Percentiles rank a stretch among this genome's conserved stretches.
phyloP scores from a whole-genome alignment of 768 basidiomycete species.

The Agrocybe pediades region DNA sequence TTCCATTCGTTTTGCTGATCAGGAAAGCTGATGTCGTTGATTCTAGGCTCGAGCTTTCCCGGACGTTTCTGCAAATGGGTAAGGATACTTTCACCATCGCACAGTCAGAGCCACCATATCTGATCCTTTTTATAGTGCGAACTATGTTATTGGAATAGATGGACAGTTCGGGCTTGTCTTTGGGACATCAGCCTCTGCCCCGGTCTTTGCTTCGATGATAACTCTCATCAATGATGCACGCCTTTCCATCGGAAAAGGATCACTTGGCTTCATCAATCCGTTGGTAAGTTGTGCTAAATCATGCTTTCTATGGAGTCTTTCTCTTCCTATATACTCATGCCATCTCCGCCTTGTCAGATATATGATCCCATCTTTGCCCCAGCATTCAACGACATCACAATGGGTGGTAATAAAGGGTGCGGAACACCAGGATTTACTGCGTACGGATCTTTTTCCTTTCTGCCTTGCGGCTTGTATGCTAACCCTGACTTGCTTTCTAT shows the following conservation, averaged over 20 bases:
- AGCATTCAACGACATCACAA: conserved; percentile 25
- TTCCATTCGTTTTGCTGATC: neutral
- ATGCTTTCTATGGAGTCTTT: neutral
- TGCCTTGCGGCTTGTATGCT: neutral
- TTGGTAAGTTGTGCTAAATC: conserved; percentile 22
- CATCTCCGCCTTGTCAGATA: conserved; percentile 5
- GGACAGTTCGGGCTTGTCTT: conserved; percentile 33
- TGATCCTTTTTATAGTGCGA: conserved; percentile 27
- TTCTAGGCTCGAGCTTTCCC: conserved; percentile 49
- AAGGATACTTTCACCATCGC: conserved; percentile 9
- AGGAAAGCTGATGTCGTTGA: neutral
- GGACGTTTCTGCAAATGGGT: conserved; percentile 52
- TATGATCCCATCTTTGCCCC: conserved; percentile 20
- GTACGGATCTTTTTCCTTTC: conserved; percentile 18
- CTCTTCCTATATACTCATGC: neutral
- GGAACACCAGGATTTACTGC: conserved; percentile 35
- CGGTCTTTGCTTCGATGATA: conserved; percentile 44
- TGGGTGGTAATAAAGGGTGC: conserved; percentile 24
- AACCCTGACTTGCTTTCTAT: neutral
- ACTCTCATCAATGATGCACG: conserved; percentile 56
- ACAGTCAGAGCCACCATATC: neutral
- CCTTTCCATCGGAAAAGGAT: conserved; percentile 37
- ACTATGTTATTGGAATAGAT: conserved; percentile 41
- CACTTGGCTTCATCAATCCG: conserved; percentile 54
- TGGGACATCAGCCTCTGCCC: conserved; percentile 45